A percentile compares a stretch with the other conserved stretches of the same genome.
Conservation (phyloP, 148 eudicot genomes). For the Vaccinium macrocarpon region DNA sequence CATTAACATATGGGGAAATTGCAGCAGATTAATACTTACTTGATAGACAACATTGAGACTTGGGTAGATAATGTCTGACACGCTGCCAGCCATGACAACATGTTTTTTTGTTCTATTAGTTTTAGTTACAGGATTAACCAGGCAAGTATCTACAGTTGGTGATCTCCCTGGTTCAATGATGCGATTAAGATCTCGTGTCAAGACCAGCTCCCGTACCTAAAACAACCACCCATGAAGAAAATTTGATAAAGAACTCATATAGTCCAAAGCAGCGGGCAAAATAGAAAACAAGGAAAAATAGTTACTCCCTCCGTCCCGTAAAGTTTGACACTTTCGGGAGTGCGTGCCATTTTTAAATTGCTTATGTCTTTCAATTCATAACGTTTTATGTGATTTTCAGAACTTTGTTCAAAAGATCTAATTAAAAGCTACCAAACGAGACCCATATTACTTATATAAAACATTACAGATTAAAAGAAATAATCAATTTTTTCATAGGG, state of each 20-base stretch:
- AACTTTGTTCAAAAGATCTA: no score
- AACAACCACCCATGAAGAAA: constrained; percentile 18
- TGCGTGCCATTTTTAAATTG: no score
- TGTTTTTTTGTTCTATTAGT: constrained; percentile 91
- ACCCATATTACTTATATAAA: no score
- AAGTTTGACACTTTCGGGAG: no score
- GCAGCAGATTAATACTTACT: constrained; percentile 35
- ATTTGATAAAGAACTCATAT: neutral
- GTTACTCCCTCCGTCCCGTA: no score
- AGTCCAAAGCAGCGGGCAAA: neutral
- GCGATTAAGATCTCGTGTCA: constrained; percentile 73
- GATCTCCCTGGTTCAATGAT: constrained; percentile 98
- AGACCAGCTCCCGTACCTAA: constrained; percentile 83
- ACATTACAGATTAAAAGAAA: no score
- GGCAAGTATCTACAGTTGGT: constrained; percentile 85
- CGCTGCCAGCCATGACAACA: constrained; percentile 92
- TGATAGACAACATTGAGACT: constrained; percentile 95
- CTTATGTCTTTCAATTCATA: no score
- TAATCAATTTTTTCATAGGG: no score
- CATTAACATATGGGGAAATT: neutral
- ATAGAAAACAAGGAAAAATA: neutral
- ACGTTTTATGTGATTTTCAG: no score
- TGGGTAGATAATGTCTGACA: constrained; percentile 97
- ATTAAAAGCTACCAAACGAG: no score
- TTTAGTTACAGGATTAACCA: constrained; percentile 90